phyloP scores from a whole-genome alignment of 176 grass and related monocot species.

The Carex myosuroides region DNA sequence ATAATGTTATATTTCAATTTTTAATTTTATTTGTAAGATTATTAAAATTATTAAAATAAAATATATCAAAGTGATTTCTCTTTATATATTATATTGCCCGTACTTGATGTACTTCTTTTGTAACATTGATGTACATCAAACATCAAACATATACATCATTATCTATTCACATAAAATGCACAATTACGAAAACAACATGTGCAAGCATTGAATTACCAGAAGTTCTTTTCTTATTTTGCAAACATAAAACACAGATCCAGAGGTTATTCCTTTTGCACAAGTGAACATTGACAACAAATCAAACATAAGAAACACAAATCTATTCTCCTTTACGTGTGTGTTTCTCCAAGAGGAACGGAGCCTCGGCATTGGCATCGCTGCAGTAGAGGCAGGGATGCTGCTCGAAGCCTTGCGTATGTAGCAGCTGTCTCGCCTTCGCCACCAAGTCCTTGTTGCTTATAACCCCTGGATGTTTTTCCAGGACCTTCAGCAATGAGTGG shows the following conservation, averaged over 20 bases:
- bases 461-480: slow-evolving; percentile 31
- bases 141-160: too few species aligned
- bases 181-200: too few species aligned
- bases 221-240: too few species aligned
- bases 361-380: slow-evolving; percentile 47
- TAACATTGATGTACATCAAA: too few species aligned
- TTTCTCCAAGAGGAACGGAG: slow-evolving; percentile 37
- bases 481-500: slow-evolving; percentile 38
- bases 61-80: too few species aligned
- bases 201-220: too few species aligned
- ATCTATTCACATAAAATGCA: too few species aligned
- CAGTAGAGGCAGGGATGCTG: slow-evolving; percentile 83
- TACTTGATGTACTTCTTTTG: too few species aligned
- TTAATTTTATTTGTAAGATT: too few species aligned
- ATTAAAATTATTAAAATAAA: too few species aligned
- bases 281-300: background rate
- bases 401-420: slow-evolving; percentile 24
- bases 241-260: background rate
- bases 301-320: background rate
- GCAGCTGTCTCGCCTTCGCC: slow-evolving; percentile 27
- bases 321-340: background rate
- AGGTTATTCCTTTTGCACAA: background rate
- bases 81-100: too few species aligned
- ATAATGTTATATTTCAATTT: too few species aligned
- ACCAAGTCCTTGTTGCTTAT: slow-evolving; percentile 60